A percentile compares a stretch with the other conserved stretches of the same genome.
Evolutionary conservation across 2,329 filamentous ascomycete genomes (phyloP).

Genomic region (Huntiella decipiens): DNA sequence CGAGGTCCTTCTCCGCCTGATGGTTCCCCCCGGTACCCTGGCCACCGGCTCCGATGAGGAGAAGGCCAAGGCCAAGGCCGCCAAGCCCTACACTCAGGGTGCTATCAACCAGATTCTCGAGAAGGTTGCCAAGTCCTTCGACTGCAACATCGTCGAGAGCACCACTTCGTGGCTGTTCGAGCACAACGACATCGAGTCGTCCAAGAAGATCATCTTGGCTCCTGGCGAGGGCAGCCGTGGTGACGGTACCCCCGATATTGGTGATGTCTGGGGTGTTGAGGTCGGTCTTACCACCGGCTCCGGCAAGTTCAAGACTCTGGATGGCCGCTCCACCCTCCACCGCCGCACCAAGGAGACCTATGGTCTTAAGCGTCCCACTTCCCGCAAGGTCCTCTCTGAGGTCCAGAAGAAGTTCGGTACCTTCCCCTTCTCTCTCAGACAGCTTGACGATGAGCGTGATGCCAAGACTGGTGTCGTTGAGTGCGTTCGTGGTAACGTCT

Average conservation of each 20-base stretch:
- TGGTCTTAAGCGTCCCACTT: slow-evolving; percentile 81
- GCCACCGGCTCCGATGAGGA: slow-evolving; percentile 76
- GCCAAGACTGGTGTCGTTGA: slow-evolving; percentile 93
- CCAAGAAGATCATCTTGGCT: slow-evolving; percentile 93
- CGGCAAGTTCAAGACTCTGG: slow-evolving; percentile 85
- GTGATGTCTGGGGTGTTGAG: slow-evolving; percentile 96
- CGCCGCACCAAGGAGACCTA: slow-evolving; percentile 85
- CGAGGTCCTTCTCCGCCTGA: slow-evolving; percentile 76
- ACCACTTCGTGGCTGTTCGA: slow-evolving; percentile 95
- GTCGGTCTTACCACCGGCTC: slow-evolving; percentile 77
- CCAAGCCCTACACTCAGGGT: slow-evolving; percentile 67
- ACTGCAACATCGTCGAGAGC: slow-evolving; percentile 86
- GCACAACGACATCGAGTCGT: slow-evolving; percentile 88
- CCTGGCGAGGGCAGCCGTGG: slow-evolving; percentile 76
- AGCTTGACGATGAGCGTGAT: slow-evolving; percentile 89
- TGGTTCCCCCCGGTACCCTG: slow-evolving; percentile 78
- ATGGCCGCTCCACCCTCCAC: slow-evolving; percentile 78
- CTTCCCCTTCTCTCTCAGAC: slow-evolving; percentile 94
- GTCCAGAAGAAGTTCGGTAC: slow-evolving; percentile 92
- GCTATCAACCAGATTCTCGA: slow-evolving; percentile 78
- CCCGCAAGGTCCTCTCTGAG: slow-evolving; percentile 80
- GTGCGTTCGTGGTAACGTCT: slow-evolving; percentile 79
- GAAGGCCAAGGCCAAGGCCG: slow-evolving; percentile 72
- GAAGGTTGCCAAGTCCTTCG: slow-evolving; percentile 80
- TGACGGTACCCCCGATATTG: slow-evolving; percentile 70